These are phyloP conservation scores for Conoideocrella luteorostrata DNA, from an alignment of 2,329 filamentous ascomycete genomes.

Conservation along the genomic window DNA sequence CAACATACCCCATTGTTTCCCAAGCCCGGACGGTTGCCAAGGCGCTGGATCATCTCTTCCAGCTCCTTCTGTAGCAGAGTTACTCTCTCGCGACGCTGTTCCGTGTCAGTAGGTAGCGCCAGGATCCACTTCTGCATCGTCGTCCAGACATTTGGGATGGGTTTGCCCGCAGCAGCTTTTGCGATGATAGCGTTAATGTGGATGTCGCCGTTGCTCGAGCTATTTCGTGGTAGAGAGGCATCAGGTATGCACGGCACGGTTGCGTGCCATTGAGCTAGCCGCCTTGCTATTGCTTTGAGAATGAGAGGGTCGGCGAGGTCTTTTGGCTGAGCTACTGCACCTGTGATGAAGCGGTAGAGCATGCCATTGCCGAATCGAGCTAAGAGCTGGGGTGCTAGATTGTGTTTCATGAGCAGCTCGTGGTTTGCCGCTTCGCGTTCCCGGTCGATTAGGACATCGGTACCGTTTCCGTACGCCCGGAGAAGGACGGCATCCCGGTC, in stretches of 20 bases:
- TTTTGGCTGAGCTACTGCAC: constrained; percentile 69
- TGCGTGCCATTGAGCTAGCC: constrained; percentile 91
- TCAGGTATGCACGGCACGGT: constrained; percentile 51
- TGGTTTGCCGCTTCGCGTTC: constrained; percentile 77
- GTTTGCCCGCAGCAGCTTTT: constrained; percentile 57
- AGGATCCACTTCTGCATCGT: constrained; percentile 95
- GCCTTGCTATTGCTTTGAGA: constrained; percentile 75
- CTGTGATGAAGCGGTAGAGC: constrained; percentile 85
- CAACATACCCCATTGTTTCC: constrained; percentile 64
- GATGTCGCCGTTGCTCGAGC: constrained; percentile 28
- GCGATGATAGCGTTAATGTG: constrained; percentile 36
- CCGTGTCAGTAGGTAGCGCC: constrained; percentile 69
- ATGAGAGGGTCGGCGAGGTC: constrained; percentile 72
- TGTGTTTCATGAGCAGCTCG: constrained; percentile 75
- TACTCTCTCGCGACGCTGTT: constrained; percentile 61
- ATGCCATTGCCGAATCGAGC: constrained; percentile 95
- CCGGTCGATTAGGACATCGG: constrained; percentile 91
- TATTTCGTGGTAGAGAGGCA: constrained; percentile 22
- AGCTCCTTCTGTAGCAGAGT: constrained; percentile 68
- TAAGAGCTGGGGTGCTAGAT: constrained; percentile 78
- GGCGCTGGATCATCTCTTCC: constrained; percentile 58
- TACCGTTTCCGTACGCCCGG: constrained; percentile 89
- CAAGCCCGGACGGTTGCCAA: constrained; percentile 72
- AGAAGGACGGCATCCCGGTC: constrained; percentile 83
- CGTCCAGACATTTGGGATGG: constrained; percentile 84